These are phyloP conservation scores for Stereum hirsutum DNA, from an alignment of 1,284 basidiomycete genomes.

Conservation along the genomic window DNA sequence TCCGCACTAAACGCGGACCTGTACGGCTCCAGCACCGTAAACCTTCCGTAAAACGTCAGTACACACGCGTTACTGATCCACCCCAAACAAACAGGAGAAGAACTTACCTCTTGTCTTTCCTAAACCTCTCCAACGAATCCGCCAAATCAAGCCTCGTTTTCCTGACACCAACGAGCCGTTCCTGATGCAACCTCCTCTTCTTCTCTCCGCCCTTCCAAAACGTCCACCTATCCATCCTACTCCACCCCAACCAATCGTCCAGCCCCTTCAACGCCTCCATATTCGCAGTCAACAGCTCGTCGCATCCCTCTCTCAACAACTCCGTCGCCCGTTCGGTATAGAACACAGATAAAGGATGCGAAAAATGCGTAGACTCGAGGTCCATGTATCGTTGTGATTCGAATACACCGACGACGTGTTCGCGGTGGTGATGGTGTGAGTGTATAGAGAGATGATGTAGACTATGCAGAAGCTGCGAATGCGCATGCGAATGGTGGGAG, in stretches of 20 bases:
- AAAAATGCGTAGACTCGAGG: slow-evolving; percentile 51
- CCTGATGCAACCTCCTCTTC: slow-evolving; percentile 23
- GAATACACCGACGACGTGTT: slow-evolving; percentile 73
- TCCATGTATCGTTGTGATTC: slow-evolving; percentile 75
- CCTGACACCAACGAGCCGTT: slow-evolving; percentile 24
- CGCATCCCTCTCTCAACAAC: slow-evolving; percentile 48
- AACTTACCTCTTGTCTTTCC: slow-evolving; percentile 39
- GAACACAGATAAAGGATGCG: slow-evolving; percentile 42
- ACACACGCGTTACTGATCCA: background rate
- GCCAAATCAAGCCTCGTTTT: slow-evolving; percentile 30
- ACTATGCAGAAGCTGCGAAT: slow-evolving; percentile 19
- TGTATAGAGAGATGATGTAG: slow-evolving; percentile 14
- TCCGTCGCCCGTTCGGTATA: slow-evolving; percentile 41
- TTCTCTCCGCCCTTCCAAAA: slow-evolving; percentile 25
- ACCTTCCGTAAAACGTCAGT: slow-evolving; percentile 27
- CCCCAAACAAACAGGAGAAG: background rate
- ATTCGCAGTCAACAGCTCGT: slow-evolving; percentile 45
- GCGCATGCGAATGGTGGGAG: slow-evolving; percentile 17
- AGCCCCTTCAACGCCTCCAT: slow-evolving; percentile 36
- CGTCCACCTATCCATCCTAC: slow-evolving; percentile 28
- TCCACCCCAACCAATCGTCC: slow-evolving; percentile 41
- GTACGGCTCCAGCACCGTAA: slow-evolving; percentile 65
- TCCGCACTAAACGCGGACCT: slow-evolving; percentile 45
- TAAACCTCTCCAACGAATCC: slow-evolving; percentile 36
- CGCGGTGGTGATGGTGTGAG: slow-evolving; percentile 19